Evolutionary conservation across 164 flowering plant genomes (phyloP).

Genomic region (Akebia trifoliata): DNA sequence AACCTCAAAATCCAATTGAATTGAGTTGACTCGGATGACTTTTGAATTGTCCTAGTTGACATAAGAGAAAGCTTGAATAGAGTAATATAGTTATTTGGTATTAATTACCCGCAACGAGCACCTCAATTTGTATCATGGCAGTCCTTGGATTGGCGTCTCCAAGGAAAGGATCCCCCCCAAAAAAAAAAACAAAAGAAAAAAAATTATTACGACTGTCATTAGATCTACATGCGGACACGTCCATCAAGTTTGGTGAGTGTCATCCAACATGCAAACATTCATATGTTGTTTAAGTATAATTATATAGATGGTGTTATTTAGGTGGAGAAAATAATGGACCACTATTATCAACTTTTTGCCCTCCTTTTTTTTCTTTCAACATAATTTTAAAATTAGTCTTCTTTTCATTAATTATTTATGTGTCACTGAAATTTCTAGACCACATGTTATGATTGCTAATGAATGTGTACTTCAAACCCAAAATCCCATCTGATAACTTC

Average conservation of each 20-base stretch:
- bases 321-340: background rate
- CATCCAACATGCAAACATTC: background rate
- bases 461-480: no score
- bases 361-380: background rate
- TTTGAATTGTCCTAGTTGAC: no score
- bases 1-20: no score
- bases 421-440: constrained; percentile 1
- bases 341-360: background rate
- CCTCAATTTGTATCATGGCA: no score
- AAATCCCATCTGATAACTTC: background rate
- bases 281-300: background rate
- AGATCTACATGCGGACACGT: background rate
- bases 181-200: no score
- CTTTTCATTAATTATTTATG: no score
- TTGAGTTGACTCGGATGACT: no score
- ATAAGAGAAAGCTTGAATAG: no score
- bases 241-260: background rate
- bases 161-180: background rate
- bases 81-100: no score
- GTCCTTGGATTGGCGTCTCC: background rate
- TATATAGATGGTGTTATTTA: background rate
- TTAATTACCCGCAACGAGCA: no score
- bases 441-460: background rate
- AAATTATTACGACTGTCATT: background rate
- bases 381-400: background rate